phyloP scores from a whole-genome alignment of 768 basidiomycete genomes.

The Podaxis rugospora region DNA sequence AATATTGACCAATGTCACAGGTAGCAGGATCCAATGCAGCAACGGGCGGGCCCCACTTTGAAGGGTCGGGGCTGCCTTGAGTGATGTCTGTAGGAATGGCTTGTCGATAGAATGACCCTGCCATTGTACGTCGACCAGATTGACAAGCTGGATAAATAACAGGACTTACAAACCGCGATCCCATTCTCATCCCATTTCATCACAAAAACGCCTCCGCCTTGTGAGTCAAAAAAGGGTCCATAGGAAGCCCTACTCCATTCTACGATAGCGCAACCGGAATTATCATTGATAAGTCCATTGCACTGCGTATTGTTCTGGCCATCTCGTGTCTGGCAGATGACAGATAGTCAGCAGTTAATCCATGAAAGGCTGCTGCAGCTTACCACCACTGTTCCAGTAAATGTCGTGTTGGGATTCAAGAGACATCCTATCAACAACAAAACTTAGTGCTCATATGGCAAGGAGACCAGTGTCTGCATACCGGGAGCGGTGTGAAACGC shows the following conservation, averaged over 20 bases:
- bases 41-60: conserved; percentile 65
- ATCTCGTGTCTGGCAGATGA: background rate
- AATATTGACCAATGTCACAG: conserved; percentile 59
- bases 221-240: conserved; percentile 75
- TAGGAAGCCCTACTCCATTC: conserved; percentile 84
- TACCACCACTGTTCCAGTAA: conserved; percentile 11
- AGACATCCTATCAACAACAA: conserved; percentile 16
- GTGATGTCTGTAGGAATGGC: conserved; percentile 68
- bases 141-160: background rate
- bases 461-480: conserved; percentile 17
- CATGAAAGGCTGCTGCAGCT: background rate
- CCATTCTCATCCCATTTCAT: conserved; percentile 86
- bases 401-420: conserved; percentile 19
- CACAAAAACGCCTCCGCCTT: conserved; percentile 80
- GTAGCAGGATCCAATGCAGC: conserved; percentile 52
- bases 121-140: background rate
- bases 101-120: conserved; percentile 82
- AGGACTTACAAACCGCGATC: conserved; percentile 70
- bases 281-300: conserved; percentile 44
- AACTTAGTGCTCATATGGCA: background rate
- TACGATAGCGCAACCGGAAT: conserved; percentile 72
- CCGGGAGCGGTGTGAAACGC: conserved; percentile 74
- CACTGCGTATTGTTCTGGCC: conserved; percentile 31
- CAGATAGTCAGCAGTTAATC: background rate
- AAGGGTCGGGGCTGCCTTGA: conserved; percentile 58